Conservation (phyloP, 768 basidiomycete species). For the Trametes cinnabarina region DNA sequence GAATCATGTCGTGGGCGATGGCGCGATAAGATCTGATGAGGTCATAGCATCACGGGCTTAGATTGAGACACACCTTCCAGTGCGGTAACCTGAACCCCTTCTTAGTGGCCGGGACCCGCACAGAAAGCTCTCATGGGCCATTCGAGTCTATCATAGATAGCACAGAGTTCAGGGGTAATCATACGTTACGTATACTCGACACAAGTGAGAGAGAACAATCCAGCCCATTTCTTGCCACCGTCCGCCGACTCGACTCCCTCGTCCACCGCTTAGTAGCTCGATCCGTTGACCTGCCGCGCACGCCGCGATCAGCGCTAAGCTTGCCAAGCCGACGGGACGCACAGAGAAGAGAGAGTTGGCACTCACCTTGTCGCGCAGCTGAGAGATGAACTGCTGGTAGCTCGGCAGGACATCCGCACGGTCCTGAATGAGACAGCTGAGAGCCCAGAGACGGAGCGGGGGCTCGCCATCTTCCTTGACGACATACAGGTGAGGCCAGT, state of each 20-base stretch:
- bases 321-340: too few species aligned
- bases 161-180: constrained; percentile 1
- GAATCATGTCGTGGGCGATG: neutral
- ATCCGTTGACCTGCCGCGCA: constrained; percentile 22
- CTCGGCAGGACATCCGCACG: constrained; percentile 92
- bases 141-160: constrained; percentile 14
- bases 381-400: constrained; percentile 91
- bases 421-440: constrained; percentile 93
- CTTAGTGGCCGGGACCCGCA: too few species aligned
- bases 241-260: neutral
- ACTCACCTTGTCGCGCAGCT: constrained; percentile 84
- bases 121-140: too few species aligned
- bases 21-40: constrained; percentile 1
- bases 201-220: constrained; percentile 2
- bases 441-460: constrained; percentile 90
- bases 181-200: constrained; percentile 18
- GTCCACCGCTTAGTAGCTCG: constrained; percentile 20
- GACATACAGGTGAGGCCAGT: constrained; percentile 91
- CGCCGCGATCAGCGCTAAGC: neutral
- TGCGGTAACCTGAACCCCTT: too few species aligned
- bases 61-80: neutral
- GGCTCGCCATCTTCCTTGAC: constrained; percentile 99
- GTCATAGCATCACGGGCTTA: neutral
- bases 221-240: constrained; percentile 15
- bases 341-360: neutral